These are phyloP conservation scores for Sarocladium strictum DNA, from an alignment of 2,329 filamentous ascomycete species.

Conservation along the genomic window DNA sequence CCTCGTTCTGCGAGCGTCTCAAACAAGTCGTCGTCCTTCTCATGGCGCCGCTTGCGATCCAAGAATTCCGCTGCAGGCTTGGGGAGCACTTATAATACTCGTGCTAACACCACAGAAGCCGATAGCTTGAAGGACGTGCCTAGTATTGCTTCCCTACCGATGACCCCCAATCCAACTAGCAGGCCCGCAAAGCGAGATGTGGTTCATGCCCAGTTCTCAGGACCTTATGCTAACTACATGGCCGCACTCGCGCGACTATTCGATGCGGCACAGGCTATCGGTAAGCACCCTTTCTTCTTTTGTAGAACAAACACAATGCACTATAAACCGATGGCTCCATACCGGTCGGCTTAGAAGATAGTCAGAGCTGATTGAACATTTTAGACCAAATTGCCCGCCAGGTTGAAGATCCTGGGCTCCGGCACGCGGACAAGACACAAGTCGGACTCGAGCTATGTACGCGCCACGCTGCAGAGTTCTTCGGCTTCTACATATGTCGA, in stretches of 20 bases:
- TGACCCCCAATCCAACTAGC: constrained; percentile 61
- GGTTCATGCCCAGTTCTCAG: constrained; percentile 63
- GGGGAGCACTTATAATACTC: constrained; percentile 38
- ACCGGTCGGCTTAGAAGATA: not conserved
- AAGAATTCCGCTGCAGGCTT: constrained; percentile 74
- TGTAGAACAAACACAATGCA: not conserved
- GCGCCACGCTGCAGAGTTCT: constrained; percentile 92
- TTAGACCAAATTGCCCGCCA: constrained; percentile 96
- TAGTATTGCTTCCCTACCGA: constrained; percentile 67
- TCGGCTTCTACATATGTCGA: constrained; percentile 91
- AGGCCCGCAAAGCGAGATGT: constrained; percentile 69
- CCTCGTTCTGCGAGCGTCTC: constrained; percentile 56
- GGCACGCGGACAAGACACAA: constrained; percentile 87
- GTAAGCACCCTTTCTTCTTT: constrained; percentile 46
- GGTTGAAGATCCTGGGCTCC: constrained; percentile 89
- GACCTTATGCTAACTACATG: constrained; percentile 90
- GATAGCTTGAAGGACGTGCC: constrained; percentile 31
- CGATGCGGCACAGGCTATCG: constrained; percentile 86
- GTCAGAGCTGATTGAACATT: constrained; percentile 20
- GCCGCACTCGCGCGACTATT: constrained; percentile 81
- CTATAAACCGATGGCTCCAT: too few species aligned
- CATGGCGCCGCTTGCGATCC: constrained; percentile 82
- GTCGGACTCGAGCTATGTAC: constrained; percentile 92
- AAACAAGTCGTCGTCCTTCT: constrained; percentile 65
- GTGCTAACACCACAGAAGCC: constrained; percentile 10